Evolutionary conservation across 2,329 filamentous ascomycete genomes (phyloP), one percentile per base, ranked within the genome.

Genomic region (Colletotrichum abscissum): DNA sequence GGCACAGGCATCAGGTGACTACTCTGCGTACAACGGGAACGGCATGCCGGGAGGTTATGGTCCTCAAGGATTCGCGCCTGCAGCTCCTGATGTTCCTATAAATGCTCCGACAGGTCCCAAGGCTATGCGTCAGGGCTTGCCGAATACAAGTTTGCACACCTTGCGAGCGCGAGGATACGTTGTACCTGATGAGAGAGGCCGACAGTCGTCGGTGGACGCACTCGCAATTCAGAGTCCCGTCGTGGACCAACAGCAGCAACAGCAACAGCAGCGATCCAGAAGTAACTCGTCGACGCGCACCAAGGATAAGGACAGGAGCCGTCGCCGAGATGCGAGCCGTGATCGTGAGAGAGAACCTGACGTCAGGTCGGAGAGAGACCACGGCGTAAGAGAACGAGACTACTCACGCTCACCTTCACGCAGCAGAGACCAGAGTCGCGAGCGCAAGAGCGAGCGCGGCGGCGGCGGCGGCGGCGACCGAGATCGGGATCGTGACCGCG

Each of bases 21-120:
- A 67, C 54, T 55, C 78, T 65, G 77, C 74, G 73, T 75, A 77
- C 68, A 78, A 79, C 77, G 80, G 78, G 78, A 79, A 82, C 77
- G 77, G 77, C 46, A 72, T 73, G 74, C 74, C 78, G 12, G 65
- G 46, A 67, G 74, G 72, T 60, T 73, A 73, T 35, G 76, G 74
- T 9, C 69, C 57, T 16, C 5, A 58, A 55, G 69, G 81, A 75
- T 80, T 80, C 63, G 78, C 82, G 33, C 68, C 79, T 72, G 73
- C 82, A 66, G 79, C 77, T 72, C 82, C 84, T 75, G 82, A 85
- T 77, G 82, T 84, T 64, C 91, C 91, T 57, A 82, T 91, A 84
- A 94, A 88, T 84, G 97, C 97, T 33, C 97, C 97, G 33, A 97
- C 93, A 67, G 97, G 95, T 11, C 97, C 97, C 60, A 95, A 97